Conservation (phyloP, 2,329 filamentous ascomycete species). For the Fusarium sp. region DNA sequence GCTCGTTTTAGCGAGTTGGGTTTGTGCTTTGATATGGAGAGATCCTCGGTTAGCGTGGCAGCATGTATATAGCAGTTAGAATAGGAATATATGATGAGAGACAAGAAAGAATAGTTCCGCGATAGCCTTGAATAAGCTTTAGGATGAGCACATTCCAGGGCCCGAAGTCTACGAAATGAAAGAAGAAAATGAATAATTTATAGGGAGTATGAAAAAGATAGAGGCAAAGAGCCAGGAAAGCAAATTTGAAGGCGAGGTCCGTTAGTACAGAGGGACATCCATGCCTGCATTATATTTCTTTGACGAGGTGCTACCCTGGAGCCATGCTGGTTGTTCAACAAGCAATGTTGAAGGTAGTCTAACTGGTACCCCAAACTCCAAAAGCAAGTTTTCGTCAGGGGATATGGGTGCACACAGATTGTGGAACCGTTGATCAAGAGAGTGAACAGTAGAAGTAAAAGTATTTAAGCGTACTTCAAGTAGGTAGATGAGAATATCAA, state of each 20-base stretch:
- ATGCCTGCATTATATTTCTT: neutral
- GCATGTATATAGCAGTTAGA: neutral
- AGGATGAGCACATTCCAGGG: neutral
- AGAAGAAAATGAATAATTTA: neutral
- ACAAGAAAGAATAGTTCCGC: neutral
- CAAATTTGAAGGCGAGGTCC: neutral
- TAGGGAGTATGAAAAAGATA: neutral
- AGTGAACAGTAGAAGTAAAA: neutral
- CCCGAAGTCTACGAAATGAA: too few species aligned
- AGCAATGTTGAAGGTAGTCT: neutral
- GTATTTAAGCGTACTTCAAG: neutral
- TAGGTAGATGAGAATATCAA: neutral
- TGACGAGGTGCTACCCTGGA: neutral
- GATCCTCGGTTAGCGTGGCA: neutral
- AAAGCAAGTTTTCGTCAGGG: constrained; percentile 9
- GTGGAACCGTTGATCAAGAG: constrained; percentile 5
- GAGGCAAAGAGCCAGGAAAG: neutral
- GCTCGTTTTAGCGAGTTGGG: constrained; percentile 11
- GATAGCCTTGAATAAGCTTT: neutral
- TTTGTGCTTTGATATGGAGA: constrained; percentile 14
- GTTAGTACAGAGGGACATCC: neutral
- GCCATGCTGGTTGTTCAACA: neutral
- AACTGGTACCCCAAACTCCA: constrained; percentile 8
- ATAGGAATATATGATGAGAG: neutral
- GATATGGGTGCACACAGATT: constrained; percentile 12